phyloP scores from a whole-genome alignment of 306 rosid species.

The Cucurbita pepo region DNA sequence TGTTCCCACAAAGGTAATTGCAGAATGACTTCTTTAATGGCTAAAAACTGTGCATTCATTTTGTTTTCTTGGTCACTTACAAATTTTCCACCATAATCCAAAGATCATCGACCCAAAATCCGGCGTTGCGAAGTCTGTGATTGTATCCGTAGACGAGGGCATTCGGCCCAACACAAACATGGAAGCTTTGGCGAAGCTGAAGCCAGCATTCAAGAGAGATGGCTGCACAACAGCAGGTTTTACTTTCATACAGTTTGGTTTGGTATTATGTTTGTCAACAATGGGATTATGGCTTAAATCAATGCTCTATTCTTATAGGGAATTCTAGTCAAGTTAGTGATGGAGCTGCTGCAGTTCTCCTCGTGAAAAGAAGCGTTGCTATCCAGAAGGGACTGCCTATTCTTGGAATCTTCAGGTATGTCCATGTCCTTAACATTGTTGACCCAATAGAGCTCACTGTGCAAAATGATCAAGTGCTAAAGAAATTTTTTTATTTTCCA shows the following conservation, averaged over 20 bases:
- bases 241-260: neutral
- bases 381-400: conserved; percentile 67
- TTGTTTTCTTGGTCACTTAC: conserved; percentile 1
- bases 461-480: neutral
- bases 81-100: conserved; percentile 4
- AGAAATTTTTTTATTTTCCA: neutral
- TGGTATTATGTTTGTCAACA: neutral
- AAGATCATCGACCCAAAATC: conserved; percentile 80
- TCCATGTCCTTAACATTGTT: neutral
- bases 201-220: conserved; percentile 62
- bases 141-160: conserved; percentile 69
- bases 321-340: conserved; percentile 90
- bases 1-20: conserved; percentile 59
- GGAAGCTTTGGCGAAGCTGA: conserved; percentile 55
- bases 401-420: conserved; percentile 68
- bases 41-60: neutral
- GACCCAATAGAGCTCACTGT: neutral
- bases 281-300: neutral
- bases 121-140: conserved; percentile 50
- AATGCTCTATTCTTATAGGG: conserved; percentile 27
- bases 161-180: conserved; percentile 50
- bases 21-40: neutral
- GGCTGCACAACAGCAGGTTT: conserved; percentile 85
- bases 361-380: conserved; percentile 81
- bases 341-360: conserved; percentile 91